A percentile compares a stretch with the other conserved stretches of the same genome.
Evolutionary conservation across 2,329 filamentous ascomycete genomes (phyloP).

Genomic region (Dichotomopilus funicola): DNA sequence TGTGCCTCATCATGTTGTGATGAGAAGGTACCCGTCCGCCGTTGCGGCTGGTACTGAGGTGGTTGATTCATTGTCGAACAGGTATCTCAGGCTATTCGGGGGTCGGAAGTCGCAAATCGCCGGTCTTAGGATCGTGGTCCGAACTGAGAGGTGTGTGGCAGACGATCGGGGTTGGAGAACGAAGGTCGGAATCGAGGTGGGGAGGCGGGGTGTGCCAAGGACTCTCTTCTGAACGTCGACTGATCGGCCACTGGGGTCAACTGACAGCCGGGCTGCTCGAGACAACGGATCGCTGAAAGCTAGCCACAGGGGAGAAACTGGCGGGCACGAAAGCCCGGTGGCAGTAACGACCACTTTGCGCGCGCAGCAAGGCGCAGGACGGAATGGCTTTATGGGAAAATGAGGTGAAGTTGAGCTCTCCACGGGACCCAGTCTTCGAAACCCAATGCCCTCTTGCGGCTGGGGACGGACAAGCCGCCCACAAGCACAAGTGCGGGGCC

Average conservation of each 20-base stretch:
- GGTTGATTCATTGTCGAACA: slow-evolving; percentile 8
- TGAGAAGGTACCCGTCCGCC: slow-evolving; percentile 35
- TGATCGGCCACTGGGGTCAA: too few relatives aligned
- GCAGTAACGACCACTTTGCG: slow-evolving; percentile 1
- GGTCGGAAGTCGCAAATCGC: too few relatives aligned
- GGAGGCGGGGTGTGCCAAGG: slow-evolving; percentile 2
- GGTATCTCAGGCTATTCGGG: too few relatives aligned
- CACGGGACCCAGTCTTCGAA: slow-evolving; percentile 1
- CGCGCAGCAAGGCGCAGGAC: not conserved
- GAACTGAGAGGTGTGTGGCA: too few relatives aligned
- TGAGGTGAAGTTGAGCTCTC: not conserved
- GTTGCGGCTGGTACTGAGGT: slow-evolving; percentile 31
- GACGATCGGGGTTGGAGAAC: not conserved
- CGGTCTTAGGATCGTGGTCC: not conserved
- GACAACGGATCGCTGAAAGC: not conserved
- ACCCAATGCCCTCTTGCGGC: not conserved
- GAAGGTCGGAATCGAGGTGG: not conserved
- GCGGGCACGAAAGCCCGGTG: slow-evolving; percentile 14
- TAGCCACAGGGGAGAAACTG: slow-evolving; percentile 9
- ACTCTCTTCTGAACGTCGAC: not conserved
- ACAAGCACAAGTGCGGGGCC: too few relatives aligned
- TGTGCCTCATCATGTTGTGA: slow-evolving; percentile 48
- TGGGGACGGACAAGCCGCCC: too few relatives aligned
- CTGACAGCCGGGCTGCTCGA: too few relatives aligned
- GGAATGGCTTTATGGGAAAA: not conserved